Base-by-base conservation (phyloP, 352 stramenopile species). In the Globisporangium acanthophoron region DNA sequence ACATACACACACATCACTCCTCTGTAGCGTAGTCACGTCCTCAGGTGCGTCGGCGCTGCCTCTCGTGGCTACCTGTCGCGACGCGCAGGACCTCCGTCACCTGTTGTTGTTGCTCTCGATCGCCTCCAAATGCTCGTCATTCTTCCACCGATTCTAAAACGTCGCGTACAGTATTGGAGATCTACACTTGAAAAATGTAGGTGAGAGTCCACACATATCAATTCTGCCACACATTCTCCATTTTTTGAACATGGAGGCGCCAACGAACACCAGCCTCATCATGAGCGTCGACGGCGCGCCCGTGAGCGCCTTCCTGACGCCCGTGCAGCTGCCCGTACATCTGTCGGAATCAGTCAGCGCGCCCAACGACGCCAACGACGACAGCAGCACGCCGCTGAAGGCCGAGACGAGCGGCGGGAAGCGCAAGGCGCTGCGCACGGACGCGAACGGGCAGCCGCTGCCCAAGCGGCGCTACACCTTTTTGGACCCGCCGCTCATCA, bases 381-480 rank as follows among this genome's bases (percentile, higher is more conserved):
- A 18, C 43, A 48, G 43, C 43, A 48, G 43, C 43, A 9, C 43
- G 9, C 9, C 5, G 43, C n/a, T 16, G 18, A 45, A 16, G 7
- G 29, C 7, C 3, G 2, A 13, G 4, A 20, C 18, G 5, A 35
- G 43, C 12, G 21, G 51, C 21, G 20, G 35, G 4, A 56, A 56
- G 51, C 51, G 51, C n/a, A 56, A 56, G 13, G 37, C 37, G 35
- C 16, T 20, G 2, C 31, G 39, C 50, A 29, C 20, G 8, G 37
- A 47, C 37, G 35, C 41, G 35, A 27, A 20, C 18, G 33, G 41
- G 33, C 51, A 56, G 35, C 51, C 51, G 20, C 35, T 43, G 13
- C 13, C 51, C 5, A 56, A 56, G 51, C 51, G 51, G n/a, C 51
- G 51, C 12, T 56, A 56, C 37, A 56, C 51, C 35, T 56, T 56